Evolutionary conservation across 1,139 yeast species (phyloP).

Genomic region (Suzukiozyma palmioleophila): DNA sequence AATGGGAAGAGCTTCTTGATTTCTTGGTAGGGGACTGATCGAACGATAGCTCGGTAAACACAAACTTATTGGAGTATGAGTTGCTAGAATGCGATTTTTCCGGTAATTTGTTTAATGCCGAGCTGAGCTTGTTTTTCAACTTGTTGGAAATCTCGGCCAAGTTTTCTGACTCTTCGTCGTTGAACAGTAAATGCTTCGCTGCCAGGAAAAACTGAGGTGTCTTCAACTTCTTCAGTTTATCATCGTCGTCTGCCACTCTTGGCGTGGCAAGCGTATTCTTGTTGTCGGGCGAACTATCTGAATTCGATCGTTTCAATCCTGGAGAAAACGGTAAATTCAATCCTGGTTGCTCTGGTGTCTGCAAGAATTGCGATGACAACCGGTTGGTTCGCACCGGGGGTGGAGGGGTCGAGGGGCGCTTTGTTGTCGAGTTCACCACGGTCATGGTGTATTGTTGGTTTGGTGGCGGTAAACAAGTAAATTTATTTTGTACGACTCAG

Average conservation of each 20-base stretch:
- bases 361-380: constrained; percentile 20
- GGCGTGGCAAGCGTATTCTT: constrained; percentile 35
- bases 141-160: constrained; percentile 37
- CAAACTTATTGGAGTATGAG: constrained; percentile 16
- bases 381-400: constrained; percentile 17
- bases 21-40: constrained; percentile 30
- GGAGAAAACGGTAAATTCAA: constrained; percentile 36
- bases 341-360: constrained; percentile 28
- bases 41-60: constrained; percentile 32
- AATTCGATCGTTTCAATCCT: constrained; percentile 32
- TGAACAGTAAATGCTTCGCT: constrained; percentile 30
- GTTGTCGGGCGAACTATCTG: constrained; percentile 31
- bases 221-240: constrained; percentile 26
- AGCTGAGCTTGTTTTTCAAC: constrained; percentile 33
- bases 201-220: constrained; percentile 43
- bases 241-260: constrained; percentile 23
- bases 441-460: background rate
- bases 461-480: background rate
- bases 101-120: constrained; percentile 37
- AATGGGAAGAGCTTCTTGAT: constrained; percentile 6
- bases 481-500: no score
- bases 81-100: constrained; percentile 17
- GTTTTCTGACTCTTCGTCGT: constrained; percentile 19
- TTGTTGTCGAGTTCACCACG: constrained; percentile 3
- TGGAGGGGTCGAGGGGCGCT: constrained; percentile 29